These are phyloP conservation scores for Phtheirospermum japonicum DNA, from an alignment of 257 asterid species.

Conservation along the genomic window DNA sequence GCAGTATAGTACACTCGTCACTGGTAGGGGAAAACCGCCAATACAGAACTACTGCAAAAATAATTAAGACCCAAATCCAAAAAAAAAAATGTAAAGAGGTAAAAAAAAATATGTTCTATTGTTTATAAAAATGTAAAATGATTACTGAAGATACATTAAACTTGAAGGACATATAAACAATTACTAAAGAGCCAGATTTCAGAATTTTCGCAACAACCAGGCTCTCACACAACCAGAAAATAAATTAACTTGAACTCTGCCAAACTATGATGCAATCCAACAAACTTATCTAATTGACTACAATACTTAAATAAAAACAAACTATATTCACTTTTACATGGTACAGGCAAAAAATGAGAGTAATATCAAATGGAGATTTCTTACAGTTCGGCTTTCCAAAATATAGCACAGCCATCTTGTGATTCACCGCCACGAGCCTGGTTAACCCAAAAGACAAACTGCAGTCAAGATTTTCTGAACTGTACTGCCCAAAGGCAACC, in stretches of 20 bases:
- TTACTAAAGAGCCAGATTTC: slow-evolving; percentile 18
- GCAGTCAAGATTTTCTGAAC: slow-evolving; percentile 27
- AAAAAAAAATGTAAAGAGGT: background rate
- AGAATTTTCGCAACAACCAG: slow-evolving; percentile 26
- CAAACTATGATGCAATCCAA: background rate
- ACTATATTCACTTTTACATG: slow-evolving; percentile 8
- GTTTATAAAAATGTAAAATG: background rate
- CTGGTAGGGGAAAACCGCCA: slow-evolving; percentile 6
- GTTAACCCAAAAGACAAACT: slow-evolving; percentile 28
- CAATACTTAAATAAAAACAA: slow-evolving; percentile 13
- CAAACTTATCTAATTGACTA: slow-evolving; percentile 20
- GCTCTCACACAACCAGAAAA: slow-evolving; percentile 10
- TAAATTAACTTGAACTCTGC: slow-evolving; percentile 1
- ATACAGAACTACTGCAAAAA: background rate
- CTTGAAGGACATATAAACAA: background rate
- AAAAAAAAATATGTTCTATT: slow-evolving; percentile 3
- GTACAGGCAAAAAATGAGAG: background rate
- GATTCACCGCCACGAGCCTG: slow-evolving; percentile 82
- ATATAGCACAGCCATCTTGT: slow-evolving; percentile 80
- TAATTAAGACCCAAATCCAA: background rate
- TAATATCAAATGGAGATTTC: slow-evolving; percentile 30
- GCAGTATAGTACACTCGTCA: slow-evolving; percentile 24
- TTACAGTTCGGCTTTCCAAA: slow-evolving; percentile 72
- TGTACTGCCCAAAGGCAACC: slow-evolving; percentile 15
- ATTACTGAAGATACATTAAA: slow-evolving; percentile 13